Evolutionary conservation across 1,284 basidiomycete genomes (phyloP), one percentile per base, ranked within the genome.

Genomic region (Sutorius eximius): DNA sequence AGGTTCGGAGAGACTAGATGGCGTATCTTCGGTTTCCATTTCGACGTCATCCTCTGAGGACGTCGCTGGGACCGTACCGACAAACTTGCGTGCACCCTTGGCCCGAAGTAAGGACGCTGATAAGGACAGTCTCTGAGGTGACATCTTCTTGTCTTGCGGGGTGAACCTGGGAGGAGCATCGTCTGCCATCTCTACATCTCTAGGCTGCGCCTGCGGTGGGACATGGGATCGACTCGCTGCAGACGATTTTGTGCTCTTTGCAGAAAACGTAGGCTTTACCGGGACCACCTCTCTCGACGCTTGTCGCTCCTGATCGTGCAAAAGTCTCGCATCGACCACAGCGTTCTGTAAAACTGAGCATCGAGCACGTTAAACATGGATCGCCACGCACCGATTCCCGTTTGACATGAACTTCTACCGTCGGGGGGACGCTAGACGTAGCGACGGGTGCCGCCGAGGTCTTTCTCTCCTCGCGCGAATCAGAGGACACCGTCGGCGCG

Each of bases 281-380:
- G 51, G 47, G 8, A 33, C 34, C 30, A 27, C 37, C 20, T 51
- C 52, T 32, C 10, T 20, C 51, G 16, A 22, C 30, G 42, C 45
- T 27, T 32, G 52, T 49, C 38, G 52, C 27, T 32, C 49, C 11
- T 9, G 48, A 38, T 54, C 48, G 22, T 32, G 36, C 20, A 20
- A 12, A 32, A 7, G 49, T 38, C 34, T 52, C 5, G 32, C 30
- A 38, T 51, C 36, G 15, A 52, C 37, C 27, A 5, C n/a, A 2
- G 30, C 15, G 11, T 45, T 34, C 61, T 64, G 47, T 1, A 47
- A 44, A 37, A 42, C n/a, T 67, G 41, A 63, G 55, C 8, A 47
- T 38, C 30, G n/a, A 36, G 16, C 27, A 41, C 13, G 15, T 33
- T 18, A 40, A 18, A 27, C 16, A 3, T 13, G 36, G 40, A 50